Evolutionary conservation across 495 filamentous ascomycete genomes (phyloP), one percentile per base, ranked within the genome.

Genomic region (Oleoguttula mirabilis): DNA sequence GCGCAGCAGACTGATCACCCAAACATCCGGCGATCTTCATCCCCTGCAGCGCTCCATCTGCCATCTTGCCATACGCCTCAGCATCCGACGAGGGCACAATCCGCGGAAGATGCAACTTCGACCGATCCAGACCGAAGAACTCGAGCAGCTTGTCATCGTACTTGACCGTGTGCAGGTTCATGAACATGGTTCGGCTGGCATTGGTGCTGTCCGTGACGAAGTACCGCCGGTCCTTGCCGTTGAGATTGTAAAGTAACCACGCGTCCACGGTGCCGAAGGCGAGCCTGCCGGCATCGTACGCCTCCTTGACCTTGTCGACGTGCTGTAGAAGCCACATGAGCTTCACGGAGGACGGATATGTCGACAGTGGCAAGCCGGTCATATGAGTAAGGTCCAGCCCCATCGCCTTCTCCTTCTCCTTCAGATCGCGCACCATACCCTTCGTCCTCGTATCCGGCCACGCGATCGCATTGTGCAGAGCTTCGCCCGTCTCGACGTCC

Each of bases 171-270:
- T 80, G 72, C 23, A 95, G 68, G 62, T 94, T 90, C 77, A 92
- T 87, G 60, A 94, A 94, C 88, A 94, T 94, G 40, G 88, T 95
- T 47, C 88, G 66, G 10, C 83, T 88, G 19, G 88, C 88, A 59
- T 95, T 95, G 34, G 84, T 92, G n/a, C 79, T 75, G 60, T 95
- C 88, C 3, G 88, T 90, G 35, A 95, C 83, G 50, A 83, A 76
- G 31, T 81, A 57, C 32, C 71, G 67, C 25, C 75, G 76, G 36
- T 75, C 63, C 15, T 82, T 83, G 42, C 86, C 88, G 55, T 93
- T 94, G 28, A 95, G 70, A 51, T 82, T 79, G 61, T 87, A 94
- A n/a, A 94, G 72, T 38, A 95, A 65, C 88, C 88, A 95, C 0
- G 79, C 77, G 58, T 95, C 88, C 41, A 93, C 77, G 14, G 88